phyloP scores from a whole-genome alignment of 2,329 filamentous ascomycete genomes.

The Cladobotryum protrusum region DNA sequence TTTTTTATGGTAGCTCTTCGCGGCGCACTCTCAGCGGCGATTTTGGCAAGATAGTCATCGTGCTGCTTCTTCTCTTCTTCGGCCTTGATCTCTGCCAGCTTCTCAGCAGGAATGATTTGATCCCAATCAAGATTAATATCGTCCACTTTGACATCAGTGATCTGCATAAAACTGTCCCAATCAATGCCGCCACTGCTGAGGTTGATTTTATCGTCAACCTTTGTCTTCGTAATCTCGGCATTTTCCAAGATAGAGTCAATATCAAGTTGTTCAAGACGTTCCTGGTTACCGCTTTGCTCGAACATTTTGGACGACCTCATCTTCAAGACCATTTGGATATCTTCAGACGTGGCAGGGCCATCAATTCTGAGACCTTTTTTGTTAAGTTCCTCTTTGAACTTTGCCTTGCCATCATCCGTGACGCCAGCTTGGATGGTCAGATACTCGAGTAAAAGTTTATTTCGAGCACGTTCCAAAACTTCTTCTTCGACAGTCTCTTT shows the following conservation, averaged over 20 bases:
- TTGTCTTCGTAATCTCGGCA: slow-evolving; percentile 93
- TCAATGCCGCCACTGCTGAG: slow-evolving; percentile 81
- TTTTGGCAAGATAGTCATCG: slow-evolving; percentile 72
- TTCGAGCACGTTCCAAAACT: slow-evolving; percentile 88
- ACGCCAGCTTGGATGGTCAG: slow-evolving; percentile 96
- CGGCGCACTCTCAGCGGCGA: slow-evolving; percentile 80
- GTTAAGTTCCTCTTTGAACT: slow-evolving; percentile 65
- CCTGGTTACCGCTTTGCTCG: slow-evolving; percentile 92
- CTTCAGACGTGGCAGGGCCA: slow-evolving; percentile 84
- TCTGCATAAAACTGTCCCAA: slow-evolving; percentile 94
- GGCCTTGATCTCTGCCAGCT: slow-evolving; percentile 81
- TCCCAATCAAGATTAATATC: slow-evolving; percentile 81
- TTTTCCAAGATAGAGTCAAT: slow-evolving; percentile 97
- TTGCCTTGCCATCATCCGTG: slow-evolving; percentile 87
- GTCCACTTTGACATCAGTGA: slow-evolving; percentile 95
- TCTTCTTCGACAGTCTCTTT: slow-evolving; percentile 99
- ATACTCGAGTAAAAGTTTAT: slow-evolving; percentile 96
- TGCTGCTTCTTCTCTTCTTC: slow-evolving; percentile 82
- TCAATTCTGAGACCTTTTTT: slow-evolving; percentile 68
- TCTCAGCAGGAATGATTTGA: slow-evolving; percentile 92
- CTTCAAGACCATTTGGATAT: slow-evolving; percentile 94
- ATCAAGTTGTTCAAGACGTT: slow-evolving; percentile 92
- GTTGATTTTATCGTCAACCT: slow-evolving; percentile 84
- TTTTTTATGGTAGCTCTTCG: slow-evolving; percentile 63
- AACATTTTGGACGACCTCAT: slow-evolving; percentile 99